Percentiles rank a stretch among this genome's conserved stretches.
Conservation (phyloP, 2,329 filamentous ascomycete genomes). For the Sclerotinia glacialis region DNA sequence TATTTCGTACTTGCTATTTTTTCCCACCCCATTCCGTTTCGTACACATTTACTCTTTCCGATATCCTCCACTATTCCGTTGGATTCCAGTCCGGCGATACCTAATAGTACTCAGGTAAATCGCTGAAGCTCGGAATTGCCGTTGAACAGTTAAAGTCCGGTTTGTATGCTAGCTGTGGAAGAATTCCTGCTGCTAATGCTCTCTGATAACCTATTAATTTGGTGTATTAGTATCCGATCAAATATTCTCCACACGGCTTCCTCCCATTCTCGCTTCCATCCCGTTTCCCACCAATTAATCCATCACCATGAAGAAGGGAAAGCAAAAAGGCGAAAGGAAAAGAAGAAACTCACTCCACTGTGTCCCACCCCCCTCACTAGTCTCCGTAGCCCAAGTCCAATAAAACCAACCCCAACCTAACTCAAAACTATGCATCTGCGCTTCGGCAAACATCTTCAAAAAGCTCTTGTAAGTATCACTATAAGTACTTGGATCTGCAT, state of each 20-base stretch:
- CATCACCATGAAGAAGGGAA: constrained; percentile 56
- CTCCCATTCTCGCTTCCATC: neutral
- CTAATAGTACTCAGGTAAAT: constrained; percentile 52
- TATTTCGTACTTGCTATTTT: neutral
- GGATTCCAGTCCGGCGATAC: neutral
- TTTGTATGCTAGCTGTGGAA: constrained; percentile 73
- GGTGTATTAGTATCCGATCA: neutral
- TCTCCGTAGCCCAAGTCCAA: constrained; percentile 96
- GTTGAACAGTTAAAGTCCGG: constrained; percentile 65
- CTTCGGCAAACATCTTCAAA: constrained; percentile 85
- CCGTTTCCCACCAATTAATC: constrained; percentile 41
- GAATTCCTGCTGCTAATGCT: constrained; percentile 53
- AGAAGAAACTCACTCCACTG: constrained; percentile 68
- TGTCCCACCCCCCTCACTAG: constrained; percentile 47
- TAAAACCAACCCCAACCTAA: constrained; percentile 97
- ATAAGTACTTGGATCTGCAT: constrained; percentile 68
- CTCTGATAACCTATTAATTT: constrained; percentile 16
- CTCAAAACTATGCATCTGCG: constrained; percentile 94
- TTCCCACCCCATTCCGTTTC: neutral
- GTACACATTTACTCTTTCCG: neutral
- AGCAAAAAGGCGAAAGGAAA: constrained; percentile 49
- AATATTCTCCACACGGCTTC: neutral
- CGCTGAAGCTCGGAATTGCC: constrained; percentile 53
- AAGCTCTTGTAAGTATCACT: constrained; percentile 76
- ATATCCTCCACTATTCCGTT: neutral